A percentile compares a stretch with the other conserved stretches of the same genome.
Conservation (phyloP, 1,284 basidiomycete genomes). For the Meira nashicola region DNA sequence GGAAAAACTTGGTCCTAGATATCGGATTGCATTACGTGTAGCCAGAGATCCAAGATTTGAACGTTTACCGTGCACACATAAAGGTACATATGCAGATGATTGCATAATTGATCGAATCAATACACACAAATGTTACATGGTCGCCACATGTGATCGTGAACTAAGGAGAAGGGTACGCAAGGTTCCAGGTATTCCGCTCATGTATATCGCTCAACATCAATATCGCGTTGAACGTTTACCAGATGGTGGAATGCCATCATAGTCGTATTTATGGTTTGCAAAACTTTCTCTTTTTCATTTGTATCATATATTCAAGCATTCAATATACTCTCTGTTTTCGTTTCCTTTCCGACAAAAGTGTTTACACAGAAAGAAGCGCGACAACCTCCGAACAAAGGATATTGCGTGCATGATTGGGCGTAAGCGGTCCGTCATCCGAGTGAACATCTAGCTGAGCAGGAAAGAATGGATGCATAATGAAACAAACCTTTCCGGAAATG, state of each 20-base stretch:
- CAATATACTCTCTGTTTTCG: not conserved
- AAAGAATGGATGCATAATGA: no score
- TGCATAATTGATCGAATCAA: constrained; percentile 92
- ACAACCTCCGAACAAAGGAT: no score
- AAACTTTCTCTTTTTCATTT: not conserved
- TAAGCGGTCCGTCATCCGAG: no score
- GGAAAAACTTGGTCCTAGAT: constrained; percentile 93
- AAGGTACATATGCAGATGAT: constrained; percentile 96
- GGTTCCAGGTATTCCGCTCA: constrained; percentile 53
- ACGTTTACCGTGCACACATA: constrained; percentile 81
- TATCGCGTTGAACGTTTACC: constrained; percentile 49
- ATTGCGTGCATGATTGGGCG: no score
- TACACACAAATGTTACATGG: constrained; percentile 91
- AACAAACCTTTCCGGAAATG: no score
- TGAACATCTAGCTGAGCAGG: no score
- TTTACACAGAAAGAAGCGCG: no score
- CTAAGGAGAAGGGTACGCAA: constrained; percentile 85
- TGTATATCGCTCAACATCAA: constrained; percentile 48
- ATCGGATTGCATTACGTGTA: constrained; percentile 88
- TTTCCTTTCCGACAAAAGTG: no score
- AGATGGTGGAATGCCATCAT: constrained; percentile 46
- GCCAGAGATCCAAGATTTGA: constrained; percentile 97
- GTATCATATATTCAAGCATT: not conserved
- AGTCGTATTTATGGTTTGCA: not conserved
- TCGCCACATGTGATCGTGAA: constrained; percentile 96